A percentile compares a stretch with the other conserved stretches of the same genome.
Conservation (phyloP, 2,329 filamentous ascomycete genomes). For the Fusarium solani-melongenae region DNA sequence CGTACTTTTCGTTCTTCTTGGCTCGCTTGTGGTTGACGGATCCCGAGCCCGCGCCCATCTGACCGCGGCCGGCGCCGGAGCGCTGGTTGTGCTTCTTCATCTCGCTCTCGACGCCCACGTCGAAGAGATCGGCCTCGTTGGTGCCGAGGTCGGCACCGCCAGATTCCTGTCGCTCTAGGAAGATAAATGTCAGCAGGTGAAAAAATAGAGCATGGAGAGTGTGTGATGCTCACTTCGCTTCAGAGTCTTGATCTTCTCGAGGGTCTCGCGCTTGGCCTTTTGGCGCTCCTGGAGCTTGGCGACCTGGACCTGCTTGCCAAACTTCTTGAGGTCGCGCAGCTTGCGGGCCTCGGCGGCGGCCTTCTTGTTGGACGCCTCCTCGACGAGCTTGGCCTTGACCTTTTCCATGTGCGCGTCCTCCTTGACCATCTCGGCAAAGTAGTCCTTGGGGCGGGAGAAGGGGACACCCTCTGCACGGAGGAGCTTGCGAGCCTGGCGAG, state of each 20-base stretch:
- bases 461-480: constrained; percentile 85
- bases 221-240: constrained; percentile 83
- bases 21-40: constrained; percentile 77
- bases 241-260: constrained; percentile 94
- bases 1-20: constrained; percentile 95
- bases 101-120: constrained; percentile 83
- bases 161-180: constrained; percentile 84
- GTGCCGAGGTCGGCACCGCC: constrained; percentile 68
- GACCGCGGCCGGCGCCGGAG: constrained; percentile 53
- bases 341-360: constrained; percentile 90
- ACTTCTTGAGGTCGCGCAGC: constrained; percentile 97
- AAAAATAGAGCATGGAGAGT: not conserved
- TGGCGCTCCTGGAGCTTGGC: constrained; percentile 94
- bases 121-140: constrained; percentile 89
- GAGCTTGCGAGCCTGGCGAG: constrained; percentile 75
- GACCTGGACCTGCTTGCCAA: constrained; percentile 97
- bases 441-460: constrained; percentile 91
- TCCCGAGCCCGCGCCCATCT: constrained; percentile 37
- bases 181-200: constrained; percentile 39
- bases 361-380: constrained; percentile 93
- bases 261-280: constrained; percentile 89
- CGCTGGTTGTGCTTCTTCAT: constrained; percentile 55
- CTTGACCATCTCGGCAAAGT: constrained; percentile 99
- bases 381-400: constrained; percentile 92
- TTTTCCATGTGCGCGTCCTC: constrained; percentile 98